Evolutionary conservation across 805 yeast genomes (phyloP).

Genomic region (Wickerhamomyces tratensis): DNA sequence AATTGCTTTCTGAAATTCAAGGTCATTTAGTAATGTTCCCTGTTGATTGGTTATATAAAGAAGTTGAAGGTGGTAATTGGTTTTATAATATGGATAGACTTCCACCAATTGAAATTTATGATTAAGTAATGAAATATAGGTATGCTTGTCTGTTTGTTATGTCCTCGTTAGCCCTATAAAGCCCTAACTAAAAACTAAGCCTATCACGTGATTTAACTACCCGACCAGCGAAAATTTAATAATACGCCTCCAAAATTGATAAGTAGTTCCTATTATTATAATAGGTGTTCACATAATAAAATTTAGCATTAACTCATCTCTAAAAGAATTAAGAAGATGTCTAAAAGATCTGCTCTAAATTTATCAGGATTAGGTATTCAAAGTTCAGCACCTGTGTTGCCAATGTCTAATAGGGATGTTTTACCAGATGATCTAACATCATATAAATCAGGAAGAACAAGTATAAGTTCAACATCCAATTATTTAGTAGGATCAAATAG

Average conservation of each 20-base stretch:
- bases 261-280: too few species aligned
- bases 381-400: slow-evolving; percentile 4
- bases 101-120: slow-evolving; percentile 93
- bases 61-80: slow-evolving; percentile 90
- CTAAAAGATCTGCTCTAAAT: neutral
- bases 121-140: slow-evolving; percentile 23
- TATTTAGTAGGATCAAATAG: neutral
- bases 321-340: neutral
- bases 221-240: too few species aligned
- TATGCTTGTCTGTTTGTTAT: too few species aligned
- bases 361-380: neutral
- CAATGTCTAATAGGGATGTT: slow-evolving; percentile 11
- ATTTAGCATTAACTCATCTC: too few species aligned
- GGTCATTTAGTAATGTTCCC: slow-evolving; percentile 94
- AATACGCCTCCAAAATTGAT: too few species aligned
- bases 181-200: too few species aligned
- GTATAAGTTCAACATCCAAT: neutral
- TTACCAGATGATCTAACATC: slow-evolving; percentile 13
- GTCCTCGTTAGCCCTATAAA: too few species aligned
- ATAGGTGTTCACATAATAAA: too few species aligned
- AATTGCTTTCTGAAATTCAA: slow-evolving; percentile 57
- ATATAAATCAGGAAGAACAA: slow-evolving; percentile 14
- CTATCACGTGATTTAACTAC: too few species aligned
- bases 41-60: slow-evolving; percentile 79
- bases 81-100: slow-evolving; percentile 87